Base-by-base conservation (phyloP, 805 yeast genomes). In the Sugiyamaella qingdaonensis region DNA sequence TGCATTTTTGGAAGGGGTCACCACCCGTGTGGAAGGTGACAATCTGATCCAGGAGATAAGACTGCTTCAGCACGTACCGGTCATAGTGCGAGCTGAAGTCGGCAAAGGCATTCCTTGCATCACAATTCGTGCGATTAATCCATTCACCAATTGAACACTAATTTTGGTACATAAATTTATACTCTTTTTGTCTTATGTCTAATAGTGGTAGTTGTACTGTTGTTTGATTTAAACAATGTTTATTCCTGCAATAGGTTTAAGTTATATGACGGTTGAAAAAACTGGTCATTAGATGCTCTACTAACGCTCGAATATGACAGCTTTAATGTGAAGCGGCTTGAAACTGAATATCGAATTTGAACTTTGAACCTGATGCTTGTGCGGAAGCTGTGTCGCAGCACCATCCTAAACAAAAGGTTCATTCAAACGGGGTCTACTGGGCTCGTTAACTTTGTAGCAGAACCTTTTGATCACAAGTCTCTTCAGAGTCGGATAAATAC, bases 41-140 rank as follows among this genome's bases (percentile, higher is more conserved):
- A 68, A 77, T 53, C 76, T 75, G 63, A 79, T 94, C 46, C 98
- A 94, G 73, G 95, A 88, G 64, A 84, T 92, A 49, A 77, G 79
- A 57, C 92, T 88, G 63, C 73, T 91, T 63, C 78, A 78, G 48
- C 84, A 82, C 61, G 85, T 92, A 47, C 98, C 98, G 9, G 82
- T 92, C 32, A 73, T 92, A 56, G 75, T 94, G 58, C 78, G 97
- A 63, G 89, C 97, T 0, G 98, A 91, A 67, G 81, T 90, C 49
- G 97, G 97, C 48, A 89, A 89, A 91, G 92, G 97, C 1, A 75
- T 92, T 51, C 99, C 99, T 14, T 92, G 97, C 68, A 77, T 92
- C 62, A 88, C 97, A 2, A 96, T 94, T 13, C 80, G 96, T 62
- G 86, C 92, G 7, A 74, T 91, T 64, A 92, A 92, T 64, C 99